Percentiles rank a stretch among this genome's conserved stretches.
Evolutionary conservation across 441 rosid genomes (phyloP).

Genomic region (Brassica balearica): DNA sequence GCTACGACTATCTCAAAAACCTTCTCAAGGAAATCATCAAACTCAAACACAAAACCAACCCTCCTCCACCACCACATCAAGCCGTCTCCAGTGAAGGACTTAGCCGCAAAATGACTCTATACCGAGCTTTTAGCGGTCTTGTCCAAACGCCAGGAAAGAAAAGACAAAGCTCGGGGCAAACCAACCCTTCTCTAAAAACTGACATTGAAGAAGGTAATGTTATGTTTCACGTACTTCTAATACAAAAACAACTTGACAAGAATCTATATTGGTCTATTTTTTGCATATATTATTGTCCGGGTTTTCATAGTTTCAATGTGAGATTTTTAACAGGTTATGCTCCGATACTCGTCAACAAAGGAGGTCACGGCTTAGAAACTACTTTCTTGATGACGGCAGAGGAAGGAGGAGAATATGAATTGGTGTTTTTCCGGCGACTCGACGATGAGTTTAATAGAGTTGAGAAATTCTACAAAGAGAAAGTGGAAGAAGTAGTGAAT

Average conservation of each 20-base stretch:
- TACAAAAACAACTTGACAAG: background rate
- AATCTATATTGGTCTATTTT: background rate
- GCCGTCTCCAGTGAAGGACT: slow-evolving; percentile 31
- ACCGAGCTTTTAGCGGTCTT: slow-evolving; percentile 70
- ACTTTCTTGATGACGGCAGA: slow-evolving; percentile 57
- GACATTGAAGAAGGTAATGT: slow-evolving; percentile 46
- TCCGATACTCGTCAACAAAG: slow-evolving; percentile 49
- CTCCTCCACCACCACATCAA: slow-evolving; percentile 28
- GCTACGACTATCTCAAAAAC: slow-evolving; percentile 61
- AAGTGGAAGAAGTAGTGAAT: slow-evolving; percentile 68
- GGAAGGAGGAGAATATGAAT: slow-evolving; percentile 70
- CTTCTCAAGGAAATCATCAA: slow-evolving; percentile 61
- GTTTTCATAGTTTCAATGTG: background rate
- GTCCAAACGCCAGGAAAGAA: slow-evolving; percentile 39
- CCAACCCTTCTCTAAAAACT: slow-evolving; percentile 17
- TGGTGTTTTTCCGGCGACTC: slow-evolving; percentile 66
- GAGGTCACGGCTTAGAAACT: slow-evolving; percentile 49
- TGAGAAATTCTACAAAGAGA: slow-evolving; percentile 56
- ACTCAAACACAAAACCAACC: slow-evolving; percentile 46
- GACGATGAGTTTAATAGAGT: slow-evolving; percentile 78
- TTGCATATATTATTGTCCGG: background rate
- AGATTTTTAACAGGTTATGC: slow-evolving; percentile 30
- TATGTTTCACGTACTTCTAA: background rate
- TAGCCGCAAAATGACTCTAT: slow-evolving; percentile 47
- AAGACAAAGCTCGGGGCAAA: slow-evolving; percentile 7